Conservation (phyloP, 257 asterid species). For the Gentiana macrophylla region DNA sequence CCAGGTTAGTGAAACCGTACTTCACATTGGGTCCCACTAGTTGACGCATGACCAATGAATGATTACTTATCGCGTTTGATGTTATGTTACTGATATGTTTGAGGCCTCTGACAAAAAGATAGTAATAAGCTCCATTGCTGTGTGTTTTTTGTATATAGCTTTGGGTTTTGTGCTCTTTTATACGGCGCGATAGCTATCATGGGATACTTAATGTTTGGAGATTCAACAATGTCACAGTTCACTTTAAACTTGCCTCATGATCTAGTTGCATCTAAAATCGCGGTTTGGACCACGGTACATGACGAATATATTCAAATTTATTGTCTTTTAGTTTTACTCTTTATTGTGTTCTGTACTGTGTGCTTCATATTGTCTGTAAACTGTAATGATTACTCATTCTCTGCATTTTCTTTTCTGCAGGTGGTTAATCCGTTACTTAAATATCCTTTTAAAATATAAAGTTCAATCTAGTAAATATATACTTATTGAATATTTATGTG, state of each 20-base stretch:
- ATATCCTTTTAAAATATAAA: slow-evolving; percentile 49
- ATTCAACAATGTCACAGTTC: slow-evolving; percentile 72
- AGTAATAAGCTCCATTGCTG: not conserved
- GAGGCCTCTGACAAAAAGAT: too few relatives aligned
- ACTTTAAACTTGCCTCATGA: slow-evolving; percentile 85
- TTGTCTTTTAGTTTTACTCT: not conserved
- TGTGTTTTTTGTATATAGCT: slow-evolving; percentile 34
- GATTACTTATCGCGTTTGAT: not conserved
- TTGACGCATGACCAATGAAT: not conserved
- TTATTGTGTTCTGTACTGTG: not conserved
- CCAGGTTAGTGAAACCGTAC: slow-evolving; percentile 32
- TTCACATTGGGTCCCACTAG: too few relatives aligned
- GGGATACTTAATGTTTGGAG: slow-evolving; percentile 86
- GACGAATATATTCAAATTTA: too few relatives aligned
- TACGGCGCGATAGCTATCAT: slow-evolving; percentile 67
- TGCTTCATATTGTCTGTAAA: not conserved
- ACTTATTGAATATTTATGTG: too few relatives aligned
- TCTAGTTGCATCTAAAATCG: slow-evolving; percentile 69
- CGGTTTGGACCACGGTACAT: slow-evolving; percentile 85
- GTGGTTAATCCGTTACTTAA: slow-evolving; percentile 87
- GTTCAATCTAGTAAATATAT: too few relatives aligned
- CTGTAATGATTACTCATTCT: slow-evolving; percentile 7
- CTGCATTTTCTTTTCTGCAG: slow-evolving; percentile 31
- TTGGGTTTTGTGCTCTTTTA: slow-evolving; percentile 62
- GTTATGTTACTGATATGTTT: not conserved